Evolutionary conservation across 371 early-diverging fungal genomes (phyloP).

Genomic region (Mucor plumbeus): DNA sequence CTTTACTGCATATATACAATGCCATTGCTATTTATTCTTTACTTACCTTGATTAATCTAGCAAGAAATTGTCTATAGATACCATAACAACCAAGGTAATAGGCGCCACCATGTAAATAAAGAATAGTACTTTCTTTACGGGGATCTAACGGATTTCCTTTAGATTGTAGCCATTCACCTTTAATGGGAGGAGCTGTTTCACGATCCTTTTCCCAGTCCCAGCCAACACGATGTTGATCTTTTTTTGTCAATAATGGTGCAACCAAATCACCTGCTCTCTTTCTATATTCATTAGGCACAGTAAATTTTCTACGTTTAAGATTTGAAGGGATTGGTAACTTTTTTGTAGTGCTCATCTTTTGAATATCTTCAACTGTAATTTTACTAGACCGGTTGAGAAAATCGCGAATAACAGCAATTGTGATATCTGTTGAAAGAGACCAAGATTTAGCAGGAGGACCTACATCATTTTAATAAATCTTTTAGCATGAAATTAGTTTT

Average conservation of each 20-base stretch:
- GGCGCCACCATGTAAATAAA: conserved; percentile 80
- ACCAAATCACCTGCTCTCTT: conserved; percentile 35
- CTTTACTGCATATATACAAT: too few relatives aligned
- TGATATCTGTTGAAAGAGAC: conserved; percentile 43
- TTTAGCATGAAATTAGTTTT: not conserved
- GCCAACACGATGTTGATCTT: conserved; percentile 36
- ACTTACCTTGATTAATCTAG: conserved; percentile 48
- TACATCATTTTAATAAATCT: conserved; percentile 8
- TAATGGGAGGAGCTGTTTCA: conserved; percentile 24
- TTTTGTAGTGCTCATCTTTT: conserved; percentile 29
- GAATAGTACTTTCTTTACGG: conserved; percentile 32
- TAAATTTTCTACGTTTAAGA: conserved; percentile 27
- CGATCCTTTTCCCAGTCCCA: conserved; percentile 50
- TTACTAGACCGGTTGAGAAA: conserved; percentile 33
- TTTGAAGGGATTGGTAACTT: conserved; percentile 38
- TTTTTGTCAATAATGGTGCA: conserved; percentile 18
- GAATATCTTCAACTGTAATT: conserved; percentile 48
- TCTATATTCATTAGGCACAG: conserved; percentile 36
- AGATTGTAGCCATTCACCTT: conserved; percentile 48
- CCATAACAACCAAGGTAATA: conserved; percentile 60
- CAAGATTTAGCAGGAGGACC: conserved; percentile 54
- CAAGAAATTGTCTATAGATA: conserved; percentile 51
- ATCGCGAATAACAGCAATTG: conserved; percentile 40
- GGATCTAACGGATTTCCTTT: conserved; percentile 23
- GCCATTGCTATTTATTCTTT: not conserved